Base-by-base conservation (phyloP, 805 yeast genomes). In the Yarrowia sp. region DNA sequence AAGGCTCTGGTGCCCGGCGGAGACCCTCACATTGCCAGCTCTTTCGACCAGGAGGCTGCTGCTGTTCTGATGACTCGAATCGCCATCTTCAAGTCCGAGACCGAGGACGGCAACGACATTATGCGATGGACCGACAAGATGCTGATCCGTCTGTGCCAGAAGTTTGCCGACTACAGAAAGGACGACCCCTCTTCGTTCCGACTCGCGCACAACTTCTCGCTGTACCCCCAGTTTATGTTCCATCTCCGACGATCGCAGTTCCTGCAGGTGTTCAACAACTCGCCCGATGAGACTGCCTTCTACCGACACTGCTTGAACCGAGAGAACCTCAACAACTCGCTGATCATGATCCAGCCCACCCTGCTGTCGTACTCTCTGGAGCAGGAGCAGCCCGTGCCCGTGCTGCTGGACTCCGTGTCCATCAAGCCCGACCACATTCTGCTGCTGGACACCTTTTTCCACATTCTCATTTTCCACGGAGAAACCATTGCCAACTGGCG, bases 21-120 rank as follows among this genome's bases (percentile, higher is more conserved):
- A 27, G 78, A 77, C 46, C 77, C 83, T 27, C 77, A 76, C 25
- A 74, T 81, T 63, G 76, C 79, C 8, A 73, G 73, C 22, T 78
- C 92, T 5, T 92, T 92, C 72, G 98, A 92, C 75, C 97, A 92
- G 77, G 97, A 92, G 74, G 96, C 97, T n/a, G 96, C 97, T 3
- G 92, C 96, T 19, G 96, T 89, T 1, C 76, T 90, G 63, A 84
- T 91, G 82, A 87, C 97, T 1, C 81, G 97, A 72, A 80, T 92
- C 62, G 90, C 96, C 16, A 88, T 91, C 51, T 84, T 81, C 78
- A 90, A 89, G 71, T 78, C 83, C 22, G 82, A 81, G 65, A 80
- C 86, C n/a, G 96, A 90, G 68, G 93, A 89, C 68, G 90, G 92
- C 32, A 90, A 94, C 13, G 97, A 91, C 71, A 89, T 92, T 10